Evolutionary conservation across 2,329 filamentous ascomycete genomes (phyloP).

Genomic region (Ceratocystis ficicola): DNA sequence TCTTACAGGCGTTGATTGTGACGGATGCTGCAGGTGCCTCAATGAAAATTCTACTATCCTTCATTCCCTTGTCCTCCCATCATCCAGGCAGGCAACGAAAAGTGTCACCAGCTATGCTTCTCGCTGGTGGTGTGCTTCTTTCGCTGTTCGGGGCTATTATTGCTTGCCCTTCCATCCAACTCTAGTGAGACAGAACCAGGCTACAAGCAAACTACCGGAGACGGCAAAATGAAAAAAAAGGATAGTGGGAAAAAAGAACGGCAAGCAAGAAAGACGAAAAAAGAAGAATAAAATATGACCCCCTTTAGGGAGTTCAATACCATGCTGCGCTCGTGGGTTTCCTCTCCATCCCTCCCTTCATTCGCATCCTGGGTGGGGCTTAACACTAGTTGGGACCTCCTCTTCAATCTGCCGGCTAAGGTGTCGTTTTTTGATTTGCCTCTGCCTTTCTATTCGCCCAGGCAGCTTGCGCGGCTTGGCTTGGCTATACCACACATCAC

Average conservation of each 20-base stretch:
- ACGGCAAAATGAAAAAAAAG: too few relatives aligned
- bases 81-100: not conserved
- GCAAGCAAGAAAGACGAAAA: not conserved
- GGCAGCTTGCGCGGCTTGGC: conserved; percentile 8
- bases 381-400: not conserved
- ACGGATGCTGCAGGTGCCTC: not conserved
- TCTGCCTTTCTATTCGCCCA: not conserved
- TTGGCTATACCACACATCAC: not conserved
- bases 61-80: too few relatives aligned
- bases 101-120: not conserved
- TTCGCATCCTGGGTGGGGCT: not conserved
- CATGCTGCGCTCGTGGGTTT: not conserved
- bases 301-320: not conserved
- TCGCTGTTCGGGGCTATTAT: not conserved
- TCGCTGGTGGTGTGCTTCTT: not conserved
- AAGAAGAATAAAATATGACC: not conserved
- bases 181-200: not conserved
- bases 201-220: not conserved
- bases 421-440: not conserved
- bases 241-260: too few relatives aligned
- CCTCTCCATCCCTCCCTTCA: not conserved
- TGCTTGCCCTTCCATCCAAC: not conserved
- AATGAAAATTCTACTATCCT: not conserved
- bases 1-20: not conserved
- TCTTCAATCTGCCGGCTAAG: not conserved